Base-by-base conservation (phyloP, 495 filamentous ascomycete species). In the Poronia punctata region DNA sequence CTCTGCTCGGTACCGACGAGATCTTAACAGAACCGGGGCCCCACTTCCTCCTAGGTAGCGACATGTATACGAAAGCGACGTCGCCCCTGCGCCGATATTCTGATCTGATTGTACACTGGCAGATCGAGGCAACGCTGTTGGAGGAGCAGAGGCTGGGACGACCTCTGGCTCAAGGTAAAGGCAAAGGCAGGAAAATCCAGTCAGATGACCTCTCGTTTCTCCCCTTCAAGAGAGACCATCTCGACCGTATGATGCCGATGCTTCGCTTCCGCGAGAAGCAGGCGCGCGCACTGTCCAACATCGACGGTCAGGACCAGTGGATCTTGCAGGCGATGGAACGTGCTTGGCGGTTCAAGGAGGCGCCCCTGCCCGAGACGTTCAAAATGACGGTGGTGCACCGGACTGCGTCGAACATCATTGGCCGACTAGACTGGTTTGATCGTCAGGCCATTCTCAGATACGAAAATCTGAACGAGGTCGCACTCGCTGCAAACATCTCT, bases 81-180 rank as follows among this genome's bases (percentile, higher is more conserved):
- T 88, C 82, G 47, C 92, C 92, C 2, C 69, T 98, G 6, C 84
- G 92, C 12, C 75, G 92, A 20, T 95, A 81, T 61, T 62, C 65
- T 11, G 92, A 98, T 58, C 60, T 97, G 46, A 64, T 96, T n/a
- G 69, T 76, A 1, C 88, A 95, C 59, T 96, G 87, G 74, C 90
- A 97, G 52, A 88, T 98, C 47, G 82, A 93, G 59, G 80, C 86
- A 0, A 83, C 82, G 0, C 56, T 97, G 26, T 71, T 79, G 6
- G 75, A 84, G 54, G 88, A 92, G 64, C 62, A 70, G 14, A 60
- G 66, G 22, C 66, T 67, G 5, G 76, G 77, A 9, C 50, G 62
- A 4, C 68, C 61, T 16, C 70, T 86, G 24, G 54, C 75, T 25
- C 72, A 66, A 17, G 57, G 48, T 22, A 53, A 38, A 2, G 35